Evolutionary conservation across 768 basidiomycete genomes (phyloP).

Genomic region (Trametes cingulata): DNA sequence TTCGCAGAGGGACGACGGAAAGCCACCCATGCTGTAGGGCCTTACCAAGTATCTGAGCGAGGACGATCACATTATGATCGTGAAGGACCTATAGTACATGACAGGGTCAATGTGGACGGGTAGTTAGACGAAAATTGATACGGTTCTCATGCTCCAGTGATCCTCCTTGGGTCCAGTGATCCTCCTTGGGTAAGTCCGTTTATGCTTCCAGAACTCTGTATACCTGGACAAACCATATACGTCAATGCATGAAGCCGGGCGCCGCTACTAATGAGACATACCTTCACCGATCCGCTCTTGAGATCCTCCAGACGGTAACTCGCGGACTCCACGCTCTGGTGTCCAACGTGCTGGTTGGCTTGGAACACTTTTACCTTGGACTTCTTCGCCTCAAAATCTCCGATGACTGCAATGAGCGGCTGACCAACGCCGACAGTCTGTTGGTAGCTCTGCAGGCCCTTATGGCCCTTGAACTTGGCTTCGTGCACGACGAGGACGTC

Average conservation of each 20-base stretch:
- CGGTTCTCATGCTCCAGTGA: background rate
- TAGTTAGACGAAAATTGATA: background rate
- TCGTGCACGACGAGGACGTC: slow-evolving; percentile 78
- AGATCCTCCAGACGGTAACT: slow-evolving; percentile 89
- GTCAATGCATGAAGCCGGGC: background rate
- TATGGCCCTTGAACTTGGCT: slow-evolving; percentile 77
- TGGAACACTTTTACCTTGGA: slow-evolving; percentile 83
- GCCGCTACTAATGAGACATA: slow-evolving; percentile 31
- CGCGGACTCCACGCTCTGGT: slow-evolving; percentile 76
- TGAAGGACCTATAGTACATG: slow-evolving; percentile 10
- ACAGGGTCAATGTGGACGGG: background rate
- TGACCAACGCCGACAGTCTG: slow-evolving; percentile 56
- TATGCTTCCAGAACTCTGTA: slow-evolving; percentile 43
- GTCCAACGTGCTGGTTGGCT: slow-evolving; percentile 84
- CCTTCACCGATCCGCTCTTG: slow-evolving; percentile 83
- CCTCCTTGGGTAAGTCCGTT: slow-evolving; percentile 9
- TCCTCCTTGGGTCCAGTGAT: slow-evolving; percentile 2
- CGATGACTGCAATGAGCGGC: slow-evolving; percentile 71
- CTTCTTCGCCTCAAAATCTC: slow-evolving; percentile 86
- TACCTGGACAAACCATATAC: slow-evolving; percentile 30
- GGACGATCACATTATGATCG: background rate
- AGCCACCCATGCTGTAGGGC: too few species aligned
- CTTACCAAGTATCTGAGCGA: too few species aligned
- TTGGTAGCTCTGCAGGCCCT: slow-evolving; percentile 74
- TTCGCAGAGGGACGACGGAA: too few species aligned